Percentiles rank a stretch among this genome's conserved stretches.
Evolutionary conservation across 805 yeast genomes (phyloP).

Genomic region (Phaffomyces opuntiae): DNA sequence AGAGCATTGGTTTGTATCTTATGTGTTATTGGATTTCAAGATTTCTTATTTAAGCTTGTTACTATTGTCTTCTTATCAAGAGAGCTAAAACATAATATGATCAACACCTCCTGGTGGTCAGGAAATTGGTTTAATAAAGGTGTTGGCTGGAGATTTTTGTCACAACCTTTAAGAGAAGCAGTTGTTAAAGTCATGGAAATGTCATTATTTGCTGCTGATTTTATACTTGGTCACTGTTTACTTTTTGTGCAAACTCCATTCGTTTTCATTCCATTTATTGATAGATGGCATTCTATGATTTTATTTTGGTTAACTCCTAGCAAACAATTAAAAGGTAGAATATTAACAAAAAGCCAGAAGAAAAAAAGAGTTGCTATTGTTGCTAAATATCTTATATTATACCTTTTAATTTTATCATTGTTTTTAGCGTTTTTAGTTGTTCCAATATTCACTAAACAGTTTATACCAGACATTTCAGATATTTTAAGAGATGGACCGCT

Average conservation of each 20-base stretch:
- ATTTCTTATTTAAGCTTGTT: slow-evolving; percentile 45
- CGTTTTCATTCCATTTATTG: slow-evolving; percentile 54
- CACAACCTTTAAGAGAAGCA: slow-evolving; percentile 61
- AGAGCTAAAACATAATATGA: slow-evolving; percentile 52
- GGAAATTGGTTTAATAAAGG: slow-evolving; percentile 63
- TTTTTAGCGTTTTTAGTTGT: slow-evolving; percentile 36
- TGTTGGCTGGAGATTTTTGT: slow-evolving; percentile 51
- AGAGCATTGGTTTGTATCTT: slow-evolving; percentile 57
- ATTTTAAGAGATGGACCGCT: slow-evolving; percentile 19
- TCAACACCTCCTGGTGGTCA: slow-evolving; percentile 75
- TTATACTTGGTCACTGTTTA: slow-evolving; percentile 50
- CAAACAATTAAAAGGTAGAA: slow-evolving; percentile 25
- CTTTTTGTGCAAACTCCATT: slow-evolving; percentile 55
- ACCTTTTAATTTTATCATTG: slow-evolving; percentile 32
- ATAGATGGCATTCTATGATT: slow-evolving; percentile 59
- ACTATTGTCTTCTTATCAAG: slow-evolving; percentile 48
- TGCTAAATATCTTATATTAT: slow-evolving; percentile 39
- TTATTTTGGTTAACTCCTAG: slow-evolving; percentile 63
- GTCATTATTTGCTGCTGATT: slow-evolving; percentile 62
- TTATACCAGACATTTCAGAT: slow-evolving; percentile 22
- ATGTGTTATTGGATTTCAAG: slow-evolving; percentile 48
- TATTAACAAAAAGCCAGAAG: slow-evolving; percentile 33
- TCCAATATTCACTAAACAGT: slow-evolving; percentile 37
- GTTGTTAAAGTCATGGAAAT: slow-evolving; percentile 58
- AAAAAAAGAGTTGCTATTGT: slow-evolving; percentile 36